A percentile compares a stretch with the other conserved stretches of the same genome.
phyloP scores from a whole-genome alignment of 1,284 basidiomycete genomes.

The Ustilago nuda region DNA sequence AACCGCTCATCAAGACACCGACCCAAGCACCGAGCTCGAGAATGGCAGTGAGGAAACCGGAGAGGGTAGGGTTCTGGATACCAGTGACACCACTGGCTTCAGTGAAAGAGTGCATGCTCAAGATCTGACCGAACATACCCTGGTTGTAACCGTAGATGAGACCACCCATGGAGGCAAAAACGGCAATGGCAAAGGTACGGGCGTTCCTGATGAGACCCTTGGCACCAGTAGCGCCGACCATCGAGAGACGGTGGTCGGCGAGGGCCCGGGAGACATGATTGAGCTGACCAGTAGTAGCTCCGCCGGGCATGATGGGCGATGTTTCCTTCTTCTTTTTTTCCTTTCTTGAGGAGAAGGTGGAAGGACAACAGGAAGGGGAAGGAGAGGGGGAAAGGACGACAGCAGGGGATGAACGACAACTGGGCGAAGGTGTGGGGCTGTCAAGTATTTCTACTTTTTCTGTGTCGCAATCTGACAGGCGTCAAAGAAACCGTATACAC shows the following conservation, averaged over 20 bases:
- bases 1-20: constrained; percentile 77
- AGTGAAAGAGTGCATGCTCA: constrained; percentile 82
- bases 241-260: constrained; percentile 41
- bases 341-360: constrained; percentile 11
- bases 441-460: constrained; percentile 26
- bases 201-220: constrained; percentile 55
- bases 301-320: constrained; percentile 20
- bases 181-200: constrained; percentile 54
- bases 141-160: constrained; percentile 83
- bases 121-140: constrained; percentile 74
- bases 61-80: constrained; percentile 80
- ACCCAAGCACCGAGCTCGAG: constrained; percentile 80
- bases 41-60: constrained; percentile 76
- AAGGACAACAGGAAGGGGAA: background rate
- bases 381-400: background rate
- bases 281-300: constrained; percentile 1
- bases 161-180: constrained; percentile 78
- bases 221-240: constrained; percentile 50
- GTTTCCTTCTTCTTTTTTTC: no score
- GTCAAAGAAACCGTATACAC: background rate
- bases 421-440: background rate
- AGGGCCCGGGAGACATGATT: constrained; percentile 31
- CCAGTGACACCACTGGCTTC: constrained; percentile 77
- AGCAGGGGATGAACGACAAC: background rate
- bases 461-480: background rate